Conservation (phyloP, 2,329 filamentous ascomycete genomes). For the Hypoxylon sp. region DNA sequence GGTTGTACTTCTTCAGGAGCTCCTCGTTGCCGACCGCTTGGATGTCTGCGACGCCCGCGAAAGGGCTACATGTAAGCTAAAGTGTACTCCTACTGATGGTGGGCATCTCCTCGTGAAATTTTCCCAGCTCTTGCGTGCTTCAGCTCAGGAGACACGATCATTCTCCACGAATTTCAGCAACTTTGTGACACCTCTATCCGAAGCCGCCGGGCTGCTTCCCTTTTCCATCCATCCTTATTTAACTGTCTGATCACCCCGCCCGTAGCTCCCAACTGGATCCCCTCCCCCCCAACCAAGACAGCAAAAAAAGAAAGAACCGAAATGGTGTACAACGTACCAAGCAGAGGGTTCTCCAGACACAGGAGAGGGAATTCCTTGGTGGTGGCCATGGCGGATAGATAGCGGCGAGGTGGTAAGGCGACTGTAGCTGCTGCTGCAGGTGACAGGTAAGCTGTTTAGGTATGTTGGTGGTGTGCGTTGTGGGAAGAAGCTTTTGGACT, state of each 20-base stretch:
- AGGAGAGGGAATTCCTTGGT: conserved; percentile 87
- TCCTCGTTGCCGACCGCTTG: conserved; percentile 85
- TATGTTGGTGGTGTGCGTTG: conserved; percentile 25
- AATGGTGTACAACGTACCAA: conserved; percentile 69
- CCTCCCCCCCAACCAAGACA: no score
- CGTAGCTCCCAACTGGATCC: conserved; percentile 16
- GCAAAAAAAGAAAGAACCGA: neutral
- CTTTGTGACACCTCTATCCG: neutral
- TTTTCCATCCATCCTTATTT: neutral
- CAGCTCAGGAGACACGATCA: neutral
- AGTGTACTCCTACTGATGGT: neutral
- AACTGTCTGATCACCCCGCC: neutral
- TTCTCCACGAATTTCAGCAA: neutral
- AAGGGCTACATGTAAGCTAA: neutral
- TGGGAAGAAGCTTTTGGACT: conserved; percentile 37
- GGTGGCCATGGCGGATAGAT: conserved; percentile 72
- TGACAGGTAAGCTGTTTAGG: conserved; percentile 3
- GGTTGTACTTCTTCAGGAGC: conserved; percentile 89
- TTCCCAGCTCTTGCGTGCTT: neutral
- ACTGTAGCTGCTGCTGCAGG: conserved; percentile 3
- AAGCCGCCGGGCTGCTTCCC: neutral
- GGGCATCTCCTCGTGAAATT: neutral
- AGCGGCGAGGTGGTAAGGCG: conserved; percentile 28
- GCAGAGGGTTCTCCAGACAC: conserved; percentile 96
- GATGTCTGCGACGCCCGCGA: conserved; percentile 72